phyloP scores from a whole-genome alignment of 192 early-diverging fungal genomes.

The Diversispora epigaea region DNA sequence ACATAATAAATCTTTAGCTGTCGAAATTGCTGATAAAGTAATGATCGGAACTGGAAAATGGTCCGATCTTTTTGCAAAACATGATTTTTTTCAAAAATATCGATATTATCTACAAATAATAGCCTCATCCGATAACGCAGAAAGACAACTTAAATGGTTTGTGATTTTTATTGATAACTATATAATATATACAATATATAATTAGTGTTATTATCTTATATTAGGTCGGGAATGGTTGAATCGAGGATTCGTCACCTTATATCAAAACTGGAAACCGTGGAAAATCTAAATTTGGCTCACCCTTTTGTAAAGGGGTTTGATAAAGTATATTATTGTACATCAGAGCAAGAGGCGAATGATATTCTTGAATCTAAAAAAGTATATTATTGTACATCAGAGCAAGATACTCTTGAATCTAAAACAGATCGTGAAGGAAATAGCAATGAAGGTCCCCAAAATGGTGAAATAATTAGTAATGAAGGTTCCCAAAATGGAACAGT shows the following conservation, averaged over 20 bases:
- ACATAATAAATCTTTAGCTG: constrained; percentile 49
- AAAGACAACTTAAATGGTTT: constrained; percentile 74
- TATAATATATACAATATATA: background rate
- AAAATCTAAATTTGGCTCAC: constrained; percentile 73
- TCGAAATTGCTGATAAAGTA: constrained; percentile 72
- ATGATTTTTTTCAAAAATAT: constrained; percentile 86
- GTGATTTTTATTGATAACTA: background rate
- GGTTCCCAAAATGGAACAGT: too few relatives aligned
- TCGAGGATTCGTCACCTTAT: constrained; percentile 87
- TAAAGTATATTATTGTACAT: constrained; percentile 59
- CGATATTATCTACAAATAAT: constrained; percentile 88
- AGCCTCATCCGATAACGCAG: constrained; percentile 69
- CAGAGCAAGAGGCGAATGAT: constrained; percentile 65
- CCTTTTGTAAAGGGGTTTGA: constrained; percentile 90
- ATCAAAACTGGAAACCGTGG: constrained; percentile 75
- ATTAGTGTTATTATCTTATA: background rate
- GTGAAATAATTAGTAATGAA: constrained; percentile 29
- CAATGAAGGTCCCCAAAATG: constrained; percentile 34
- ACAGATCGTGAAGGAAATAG: constrained; percentile 35
- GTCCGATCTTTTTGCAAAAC: constrained; percentile 83
- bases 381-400: too few relatives aligned
- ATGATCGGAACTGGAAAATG: constrained; percentile 74
- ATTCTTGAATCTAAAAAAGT: too few relatives aligned
- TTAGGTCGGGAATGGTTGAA: constrained; percentile 86
- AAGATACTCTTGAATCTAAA: constrained; percentile 59